phyloP scores from a whole-genome alignment of 2,329 filamentous ascomycete species.

The Colletotrichum eleusines region DNA sequence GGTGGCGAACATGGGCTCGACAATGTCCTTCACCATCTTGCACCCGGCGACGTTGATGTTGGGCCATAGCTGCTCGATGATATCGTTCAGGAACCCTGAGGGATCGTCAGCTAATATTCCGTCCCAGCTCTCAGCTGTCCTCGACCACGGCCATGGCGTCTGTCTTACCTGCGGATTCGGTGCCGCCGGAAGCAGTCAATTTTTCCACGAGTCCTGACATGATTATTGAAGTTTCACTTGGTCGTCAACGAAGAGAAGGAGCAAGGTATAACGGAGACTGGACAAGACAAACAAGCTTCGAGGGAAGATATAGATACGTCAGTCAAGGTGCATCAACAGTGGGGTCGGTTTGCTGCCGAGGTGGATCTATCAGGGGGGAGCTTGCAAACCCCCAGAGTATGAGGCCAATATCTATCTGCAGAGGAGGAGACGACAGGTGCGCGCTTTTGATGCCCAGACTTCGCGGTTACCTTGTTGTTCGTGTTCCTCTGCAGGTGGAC shows the following conservation, averaged over 20 bases:
- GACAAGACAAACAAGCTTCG: background rate
- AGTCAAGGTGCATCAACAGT: background rate
- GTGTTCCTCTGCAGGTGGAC: conserved; percentile 17
- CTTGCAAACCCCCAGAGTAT: background rate
- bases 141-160: background rate
- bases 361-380: conserved; percentile 7
- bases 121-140: background rate
- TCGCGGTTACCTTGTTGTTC: conserved; percentile 4
- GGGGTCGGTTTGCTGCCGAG: background rate
- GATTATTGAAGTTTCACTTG: conserved; percentile 15
- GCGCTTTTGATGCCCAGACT: conserved; percentile 22
- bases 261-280: background rate
- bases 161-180: conserved; percentile 52
- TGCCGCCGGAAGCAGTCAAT: conserved; percentile 55
- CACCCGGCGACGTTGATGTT: conserved; percentile 59
- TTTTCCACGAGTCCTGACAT: conserved; percentile 54
- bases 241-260: too few relatives aligned
- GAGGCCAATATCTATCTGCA: conserved; percentile 12
- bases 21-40: conserved; percentile 59
- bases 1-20: conserved; percentile 60
- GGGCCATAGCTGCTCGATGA: conserved; percentile 61
- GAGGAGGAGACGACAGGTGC: background rate
- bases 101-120: conserved; percentile 23
- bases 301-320: conserved; percentile 11
- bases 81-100: conserved; percentile 60